A percentile compares a stretch with the other conserved stretches of the same genome.
phyloP scores from a whole-genome alignment of 495 filamentous ascomycete species.

The Aspergillus saccharolyticus region DNA sequence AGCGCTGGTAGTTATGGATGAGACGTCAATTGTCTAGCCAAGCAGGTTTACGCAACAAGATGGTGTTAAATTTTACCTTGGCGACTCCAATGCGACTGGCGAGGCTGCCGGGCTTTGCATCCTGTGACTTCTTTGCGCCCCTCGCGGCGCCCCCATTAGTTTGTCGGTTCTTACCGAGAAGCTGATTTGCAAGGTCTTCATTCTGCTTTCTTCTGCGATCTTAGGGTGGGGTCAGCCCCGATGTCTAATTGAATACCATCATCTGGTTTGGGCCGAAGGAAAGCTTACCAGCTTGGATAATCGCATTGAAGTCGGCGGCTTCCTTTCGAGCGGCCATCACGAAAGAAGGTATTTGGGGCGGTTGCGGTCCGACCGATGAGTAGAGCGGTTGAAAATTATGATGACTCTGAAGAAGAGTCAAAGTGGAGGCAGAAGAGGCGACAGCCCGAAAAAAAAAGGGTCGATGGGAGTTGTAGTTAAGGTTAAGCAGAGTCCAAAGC shows the following conservation, averaged over 20 bases:
- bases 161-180: constrained; percentile 62
- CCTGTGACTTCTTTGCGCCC: constrained; percentile 38
- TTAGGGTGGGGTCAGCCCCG: constrained; percentile 22
- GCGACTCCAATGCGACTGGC: constrained; percentile 71
- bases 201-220: constrained; percentile 67
- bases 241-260: not conserved
- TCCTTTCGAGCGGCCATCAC: constrained; percentile 47
- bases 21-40: not conserved
- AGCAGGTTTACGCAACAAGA: not conserved
- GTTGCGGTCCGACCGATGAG: not conserved
- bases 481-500: not conserved
- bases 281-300: constrained; percentile 56
- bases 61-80: constrained; percentile 48
- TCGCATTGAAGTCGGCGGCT: constrained; percentile 57
- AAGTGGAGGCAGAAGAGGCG: not conserved
- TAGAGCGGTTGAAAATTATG: not conserved
- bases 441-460: not conserved
- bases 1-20: constrained; percentile 30
- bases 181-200: constrained; percentile 63
- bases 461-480: not conserved
- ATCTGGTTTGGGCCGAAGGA: not conserved
- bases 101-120: constrained; percentile 50
- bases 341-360: constrained; percentile 1
- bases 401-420: too few species aligned
- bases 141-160: constrained; percentile 51